Percentiles rank a stretch among this genome's conserved stretches.
Conservation (phyloP, 108 stramenopile species). For the Nitzschia inconspicua region DNA sequence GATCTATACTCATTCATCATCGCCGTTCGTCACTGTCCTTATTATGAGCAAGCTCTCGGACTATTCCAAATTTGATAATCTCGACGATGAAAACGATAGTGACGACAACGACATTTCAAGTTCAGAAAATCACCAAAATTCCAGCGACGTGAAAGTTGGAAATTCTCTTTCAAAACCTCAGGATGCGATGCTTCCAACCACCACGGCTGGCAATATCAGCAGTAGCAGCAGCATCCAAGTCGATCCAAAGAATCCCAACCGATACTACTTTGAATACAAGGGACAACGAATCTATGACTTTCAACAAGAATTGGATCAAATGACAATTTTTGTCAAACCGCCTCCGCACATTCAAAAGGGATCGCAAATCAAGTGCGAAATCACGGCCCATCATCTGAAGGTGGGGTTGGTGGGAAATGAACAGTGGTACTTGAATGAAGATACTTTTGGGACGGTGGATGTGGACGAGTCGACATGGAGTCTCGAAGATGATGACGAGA, state of each 20-base stretch:
- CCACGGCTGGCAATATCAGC: background rate
- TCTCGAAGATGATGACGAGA: conserved; percentile 52
- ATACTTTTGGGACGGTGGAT: conserved; percentile 74
- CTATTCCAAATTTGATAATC: conserved; percentile 77
- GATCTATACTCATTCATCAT: background rate
- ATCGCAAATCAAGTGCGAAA: conserved; percentile 37
- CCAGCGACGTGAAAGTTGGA: background rate
- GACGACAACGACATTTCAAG: conserved; percentile 29
- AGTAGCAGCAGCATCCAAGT: background rate
- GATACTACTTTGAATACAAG: conserved; percentile 65
- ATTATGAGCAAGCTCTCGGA: conserved; percentile 71
- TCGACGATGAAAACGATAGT: conserved; percentile 29
- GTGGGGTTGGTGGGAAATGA: conserved; percentile 51
- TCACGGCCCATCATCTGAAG: conserved; percentile 43
- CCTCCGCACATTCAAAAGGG: conserved; percentile 28
- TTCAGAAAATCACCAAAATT: background rate
- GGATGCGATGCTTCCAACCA: conserved; percentile 9
- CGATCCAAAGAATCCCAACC: conserved; percentile 1
- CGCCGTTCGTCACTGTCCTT: background rate
- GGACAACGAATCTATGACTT: conserved; percentile 89
- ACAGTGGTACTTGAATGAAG: conserved; percentile 80
- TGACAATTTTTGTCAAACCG: conserved; percentile 62
- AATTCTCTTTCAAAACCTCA: background rate
- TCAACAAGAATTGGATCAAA: conserved; percentile 93
- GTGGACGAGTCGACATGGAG: conserved; percentile 84